Percentiles rank a stretch among this genome's conserved stretches.
These are phyloP conservation scores for Amauroascus verrucosus DNA, from an alignment of 2,329 filamentous ascomycete genomes.

Conservation along the genomic window DNA sequence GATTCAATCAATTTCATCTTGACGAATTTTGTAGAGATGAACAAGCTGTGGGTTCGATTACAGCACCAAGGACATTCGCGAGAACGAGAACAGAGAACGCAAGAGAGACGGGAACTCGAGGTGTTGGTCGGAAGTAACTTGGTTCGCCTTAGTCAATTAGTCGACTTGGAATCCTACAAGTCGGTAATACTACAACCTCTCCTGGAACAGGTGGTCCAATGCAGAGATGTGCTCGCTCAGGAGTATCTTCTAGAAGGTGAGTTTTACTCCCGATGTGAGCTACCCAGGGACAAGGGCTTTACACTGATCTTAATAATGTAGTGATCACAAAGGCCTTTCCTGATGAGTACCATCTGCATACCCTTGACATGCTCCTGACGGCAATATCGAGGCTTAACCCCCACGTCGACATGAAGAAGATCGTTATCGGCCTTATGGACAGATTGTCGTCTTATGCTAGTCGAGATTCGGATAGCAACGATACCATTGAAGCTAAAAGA, in stretches of 20 bases:
- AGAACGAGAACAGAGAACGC: slow-evolving; percentile 84
- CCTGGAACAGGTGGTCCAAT: slow-evolving; percentile 94
- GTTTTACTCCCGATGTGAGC: background rate
- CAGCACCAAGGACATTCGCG: slow-evolving; percentile 96
- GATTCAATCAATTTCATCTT: slow-evolving; percentile 97
- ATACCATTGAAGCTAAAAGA: slow-evolving; percentile 61
- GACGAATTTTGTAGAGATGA: slow-evolving; percentile 99
- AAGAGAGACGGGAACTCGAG: slow-evolving; percentile 90
- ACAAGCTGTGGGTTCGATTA: slow-evolving; percentile 95
- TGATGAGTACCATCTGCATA: slow-evolving; percentile 95
- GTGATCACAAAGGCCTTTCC: slow-evolving; percentile 99
- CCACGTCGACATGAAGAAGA: slow-evolving; percentile 94
- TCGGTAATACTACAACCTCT: slow-evolving; percentile 77
- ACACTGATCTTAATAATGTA: slow-evolving; percentile 27
- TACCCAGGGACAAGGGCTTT: background rate
- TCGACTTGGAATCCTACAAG: slow-evolving; percentile 91
- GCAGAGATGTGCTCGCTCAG: slow-evolving; percentile 89
- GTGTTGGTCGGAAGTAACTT: slow-evolving; percentile 93
- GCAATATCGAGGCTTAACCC: slow-evolving; percentile 89
- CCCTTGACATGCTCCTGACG: slow-evolving; percentile 85
- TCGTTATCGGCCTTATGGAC: slow-evolving; percentile 97
- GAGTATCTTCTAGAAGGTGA: slow-evolving; percentile 83
- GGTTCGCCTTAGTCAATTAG: slow-evolving; percentile 85
- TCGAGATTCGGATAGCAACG: slow-evolving; percentile 62
- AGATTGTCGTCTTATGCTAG: slow-evolving; percentile 90